These are phyloP conservation scores for Geoglossum glabrum DNA, from an alignment of 495 filamentous ascomycete genomes.

Conservation along the genomic window DNA sequence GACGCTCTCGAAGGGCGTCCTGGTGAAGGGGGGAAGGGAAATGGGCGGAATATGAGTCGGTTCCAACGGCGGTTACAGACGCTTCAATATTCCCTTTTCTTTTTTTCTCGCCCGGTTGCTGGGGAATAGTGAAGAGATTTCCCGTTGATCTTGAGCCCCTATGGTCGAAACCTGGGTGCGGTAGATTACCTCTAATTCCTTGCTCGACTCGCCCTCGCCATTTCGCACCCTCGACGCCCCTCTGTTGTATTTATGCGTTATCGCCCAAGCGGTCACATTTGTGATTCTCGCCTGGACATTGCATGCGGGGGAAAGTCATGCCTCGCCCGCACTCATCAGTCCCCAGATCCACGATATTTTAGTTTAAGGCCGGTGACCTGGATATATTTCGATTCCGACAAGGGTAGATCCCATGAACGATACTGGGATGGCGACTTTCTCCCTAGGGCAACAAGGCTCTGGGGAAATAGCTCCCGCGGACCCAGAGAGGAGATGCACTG, in stretches of 20 bases:
- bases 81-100: too few relatives aligned
- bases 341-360: not conserved
- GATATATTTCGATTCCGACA: not conserved
- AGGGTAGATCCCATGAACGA: not conserved
- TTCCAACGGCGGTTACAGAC: too few relatives aligned
- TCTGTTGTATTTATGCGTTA: too few relatives aligned
- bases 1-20: not conserved
- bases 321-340: not conserved
- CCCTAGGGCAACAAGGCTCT: not conserved
- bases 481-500: not conserved
- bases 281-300: not conserved
- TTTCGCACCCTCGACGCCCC: too few relatives aligned
- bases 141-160: too few relatives aligned
- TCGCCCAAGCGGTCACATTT: not conserved
- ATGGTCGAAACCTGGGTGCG: too few relatives aligned
- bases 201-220: too few relatives aligned
- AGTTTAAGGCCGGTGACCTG: not conserved
- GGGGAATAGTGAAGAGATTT: too few relatives aligned
- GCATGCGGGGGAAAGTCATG: not conserved
- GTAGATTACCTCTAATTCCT: too few relatives aligned
- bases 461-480: not conserved
- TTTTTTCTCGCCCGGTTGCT: too few relatives aligned
- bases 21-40: not conserved
- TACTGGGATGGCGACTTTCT: not conserved
- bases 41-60: too few relatives aligned